Percentiles rank a stretch among this genome's conserved stretches.
Evolutionary conservation across 2,329 filamentous ascomycete genomes (phyloP).

Genomic region (Monilinia polystroma): DNA sequence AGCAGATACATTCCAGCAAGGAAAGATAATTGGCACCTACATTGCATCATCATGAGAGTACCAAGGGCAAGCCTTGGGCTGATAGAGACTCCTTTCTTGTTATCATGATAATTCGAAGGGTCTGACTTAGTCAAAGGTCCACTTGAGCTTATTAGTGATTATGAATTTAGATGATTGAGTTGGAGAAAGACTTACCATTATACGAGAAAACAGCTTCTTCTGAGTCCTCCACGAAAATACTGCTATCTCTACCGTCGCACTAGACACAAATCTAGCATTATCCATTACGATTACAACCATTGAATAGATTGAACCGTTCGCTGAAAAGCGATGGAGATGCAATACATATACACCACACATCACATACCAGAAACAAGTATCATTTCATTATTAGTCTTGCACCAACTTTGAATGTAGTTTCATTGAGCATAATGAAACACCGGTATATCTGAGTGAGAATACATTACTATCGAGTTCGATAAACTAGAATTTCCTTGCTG

Average conservation of each 20-base stretch:
- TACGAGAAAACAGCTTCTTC: background rate
- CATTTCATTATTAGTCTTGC: background rate
- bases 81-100: background rate
- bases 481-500: background rate
- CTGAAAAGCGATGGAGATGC: background rate
- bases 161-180: background rate
- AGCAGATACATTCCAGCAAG: too few relatives aligned
- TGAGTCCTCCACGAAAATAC: background rate
- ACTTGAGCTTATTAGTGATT: background rate
- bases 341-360: background rate
- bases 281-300: constrained; percentile 1
- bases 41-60: background rate
- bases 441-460: background rate
- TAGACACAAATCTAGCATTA: background rate
- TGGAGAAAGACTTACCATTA: background rate
- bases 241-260: background rate
- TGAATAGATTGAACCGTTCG: background rate
- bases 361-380: constrained; percentile 2
- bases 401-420: background rate
- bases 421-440: background rate
- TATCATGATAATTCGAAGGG: background rate
- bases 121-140: background rate
- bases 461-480: background rate
- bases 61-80: background rate
- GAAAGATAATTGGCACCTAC: background rate